These are phyloP conservation scores for Pezicula carpinea DNA, from an alignment of 2,329 filamentous ascomycete species.

Conservation along the genomic window DNA sequence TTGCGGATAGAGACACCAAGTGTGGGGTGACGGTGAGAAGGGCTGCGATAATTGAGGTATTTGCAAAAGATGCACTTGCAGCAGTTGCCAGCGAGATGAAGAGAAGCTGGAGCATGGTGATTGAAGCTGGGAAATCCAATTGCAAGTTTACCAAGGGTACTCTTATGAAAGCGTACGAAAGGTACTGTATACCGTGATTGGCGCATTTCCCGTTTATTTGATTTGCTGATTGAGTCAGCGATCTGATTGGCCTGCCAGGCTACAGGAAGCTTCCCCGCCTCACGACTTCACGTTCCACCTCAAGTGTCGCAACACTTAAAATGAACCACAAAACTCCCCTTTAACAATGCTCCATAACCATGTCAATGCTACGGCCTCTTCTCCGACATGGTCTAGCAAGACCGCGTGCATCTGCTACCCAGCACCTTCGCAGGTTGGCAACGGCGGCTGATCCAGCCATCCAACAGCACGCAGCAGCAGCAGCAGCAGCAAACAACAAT, in stretches of 20 bases:
- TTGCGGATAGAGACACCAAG: conserved; percentile 62
- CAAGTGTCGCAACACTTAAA: too few relatives aligned
- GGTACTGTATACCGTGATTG: too few relatives aligned
- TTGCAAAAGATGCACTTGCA: conserved; percentile 12
- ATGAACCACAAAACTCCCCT: too few relatives aligned
- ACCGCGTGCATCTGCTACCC: conserved; percentile 1
- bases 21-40: conserved; percentile 57
- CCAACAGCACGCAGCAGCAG: conserved; percentile 1
- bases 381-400: conserved; percentile 4
- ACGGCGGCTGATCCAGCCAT: conserved; percentile 15
- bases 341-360: conserved; percentile 1
- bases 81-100: conserved; percentile 5
- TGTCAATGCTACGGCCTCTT: conserved; percentile 15
- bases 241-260: too few relatives aligned
- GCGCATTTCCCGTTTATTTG: too few relatives aligned
- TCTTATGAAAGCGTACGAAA: too few relatives aligned
- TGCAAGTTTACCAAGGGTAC: too few relatives aligned
- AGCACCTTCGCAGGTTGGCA: conserved; percentile 17
- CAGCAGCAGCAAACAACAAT: conserved; percentile 16
- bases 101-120: neutral
- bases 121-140: too few relatives aligned
- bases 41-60: conserved; percentile 62
- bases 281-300: too few relatives aligned
- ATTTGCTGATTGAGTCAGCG: too few relatives aligned
- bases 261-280: too few relatives aligned